Base-by-base conservation (phyloP, 1,284 basidiomycete species). In the Ganoderma resinaceum region DNA sequence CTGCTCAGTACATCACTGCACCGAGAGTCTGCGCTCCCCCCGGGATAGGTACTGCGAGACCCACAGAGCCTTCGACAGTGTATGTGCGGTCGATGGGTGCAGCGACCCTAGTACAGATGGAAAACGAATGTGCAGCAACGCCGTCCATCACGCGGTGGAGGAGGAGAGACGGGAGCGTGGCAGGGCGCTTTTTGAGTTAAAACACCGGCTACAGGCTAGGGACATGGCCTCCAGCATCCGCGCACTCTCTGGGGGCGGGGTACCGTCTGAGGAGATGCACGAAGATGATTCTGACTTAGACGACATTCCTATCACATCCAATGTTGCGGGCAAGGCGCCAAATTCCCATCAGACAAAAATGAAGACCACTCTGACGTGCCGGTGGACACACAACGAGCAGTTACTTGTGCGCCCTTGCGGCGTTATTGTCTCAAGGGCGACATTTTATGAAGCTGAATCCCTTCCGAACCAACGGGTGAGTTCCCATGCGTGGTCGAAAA, bases 341-440 rank as follows among this genome's bases (percentile, higher is more conserved):
- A n/a, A 3, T 2, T 2, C 12, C 33, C 0, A 20, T 7, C 3
- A 33, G 1, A 29, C 52, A 26, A 3, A n/a, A 61, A 31, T 29
- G 29, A 66, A 16, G 29, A 66, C 14, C 76, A 76, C 57, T 67
- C 66, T 59, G 7, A 53, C 29, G 2, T 65, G 73, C 0, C 65
- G 73, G 0, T 69, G 77, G 1, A 80, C 79, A 8, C 78, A 81
- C 62, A 81, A 79, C 62, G 77, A 81, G 60, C 73, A 78, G 66
- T 62, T 80, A 1, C 57, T 72, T 68, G 78, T 78, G 46, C 66
- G 63, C 46, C 66, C 76, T 49, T 75, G 78, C 70, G 72, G 75
- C 9, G 57, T 81, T 33, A 72, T 77, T 38, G 18, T 77, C 62
- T 71, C 37, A 7, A 66, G 77, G 0, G 75, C 75, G 23, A 79